A percentile compares a stretch with the other conserved stretches of the same genome.
Evolutionary conservation across 139 green algal species (phyloP).

Genomic region (Micractinium conductrix): DNA sequence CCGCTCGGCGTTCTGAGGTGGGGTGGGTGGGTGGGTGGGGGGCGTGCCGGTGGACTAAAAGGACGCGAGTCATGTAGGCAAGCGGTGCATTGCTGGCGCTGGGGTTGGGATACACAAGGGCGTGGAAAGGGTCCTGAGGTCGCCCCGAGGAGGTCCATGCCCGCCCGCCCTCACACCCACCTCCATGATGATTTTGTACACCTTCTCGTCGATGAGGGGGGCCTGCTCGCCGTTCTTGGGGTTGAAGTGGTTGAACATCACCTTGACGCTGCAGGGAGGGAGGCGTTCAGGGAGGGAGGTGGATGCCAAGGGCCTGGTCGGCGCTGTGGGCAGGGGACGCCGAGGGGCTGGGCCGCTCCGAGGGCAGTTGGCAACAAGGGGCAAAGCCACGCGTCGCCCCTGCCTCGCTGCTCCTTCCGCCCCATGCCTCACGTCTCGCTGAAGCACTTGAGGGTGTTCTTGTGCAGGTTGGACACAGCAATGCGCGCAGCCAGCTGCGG

Average conservation of each 20-base stretch:
- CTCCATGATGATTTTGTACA: conserved; percentile 91
- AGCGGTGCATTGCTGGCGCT: neutral
- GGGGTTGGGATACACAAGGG: neutral
- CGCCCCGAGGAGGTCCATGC: no score
- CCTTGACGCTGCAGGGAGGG: conserved; percentile 76
- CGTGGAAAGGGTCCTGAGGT: no score
- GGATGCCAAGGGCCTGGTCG: neutral
- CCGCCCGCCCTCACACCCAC: no score
- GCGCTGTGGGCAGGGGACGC: no score
- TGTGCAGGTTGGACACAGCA: conserved; percentile 99
- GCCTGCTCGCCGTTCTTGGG: conserved; percentile 85
- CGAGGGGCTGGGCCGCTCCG: no score
- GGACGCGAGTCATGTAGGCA: neutral
- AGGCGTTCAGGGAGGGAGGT: neutral
- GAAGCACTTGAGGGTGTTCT: conserved; percentile 99
- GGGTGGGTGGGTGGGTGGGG: neutral
- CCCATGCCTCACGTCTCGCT: conserved; percentile 81
- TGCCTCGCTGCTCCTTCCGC: neutral
- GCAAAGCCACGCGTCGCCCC: no score
- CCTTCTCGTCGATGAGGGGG: conserved; percentile 88
- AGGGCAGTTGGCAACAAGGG: no score
- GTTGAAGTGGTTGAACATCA: conserved; percentile 95
- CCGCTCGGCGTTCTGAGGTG: conserved; percentile 69
- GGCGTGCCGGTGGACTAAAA: no score
- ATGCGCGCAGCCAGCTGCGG: conserved; percentile 97